Conservation (phyloP, 805 yeast species). For the Kregervanrija delftensis region DNA sequence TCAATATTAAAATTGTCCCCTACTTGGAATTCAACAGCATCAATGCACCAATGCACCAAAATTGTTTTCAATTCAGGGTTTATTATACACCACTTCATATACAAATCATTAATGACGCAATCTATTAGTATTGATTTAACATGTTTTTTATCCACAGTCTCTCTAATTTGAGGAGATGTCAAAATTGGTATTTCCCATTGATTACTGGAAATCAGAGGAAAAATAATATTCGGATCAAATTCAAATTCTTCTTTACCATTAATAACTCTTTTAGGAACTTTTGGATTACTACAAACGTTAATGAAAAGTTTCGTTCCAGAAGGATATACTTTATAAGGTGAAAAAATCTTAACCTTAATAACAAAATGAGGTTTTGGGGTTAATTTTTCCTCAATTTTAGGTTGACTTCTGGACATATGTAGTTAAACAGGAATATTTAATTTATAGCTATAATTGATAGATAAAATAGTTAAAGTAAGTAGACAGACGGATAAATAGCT, state of each 20-base stretch:
- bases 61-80: slow-evolving; percentile 57
- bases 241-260: slow-evolving; percentile 10
- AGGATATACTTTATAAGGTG: slow-evolving; percentile 22
- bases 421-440: too few species aligned
- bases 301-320: slow-evolving; percentile 62
- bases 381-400: slow-evolving; percentile 7
- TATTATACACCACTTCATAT: slow-evolving; percentile 54
- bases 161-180: slow-evolving; percentile 47
- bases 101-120: slow-evolving; percentile 64
- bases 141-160: slow-evolving; percentile 66
- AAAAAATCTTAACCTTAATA: slow-evolving; percentile 51
- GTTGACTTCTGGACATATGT: too few species aligned
- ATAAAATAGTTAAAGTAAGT: not conserved
- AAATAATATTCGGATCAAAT: slow-evolving; percentile 52
- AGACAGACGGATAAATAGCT: not conserved
- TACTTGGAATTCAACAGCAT: slow-evolving; percentile 51
- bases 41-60: slow-evolving; percentile 77
- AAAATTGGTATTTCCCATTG: slow-evolving; percentile 85
- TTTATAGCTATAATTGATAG: not conserved
- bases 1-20: slow-evolving; percentile 39
- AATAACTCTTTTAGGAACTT: slow-evolving; percentile 42
- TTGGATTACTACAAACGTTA: slow-evolving; percentile 62
- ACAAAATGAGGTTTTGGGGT: slow-evolving; percentile 68
- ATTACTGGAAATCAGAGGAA: slow-evolving; percentile 57
- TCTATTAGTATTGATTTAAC: slow-evolving; percentile 59